Evolutionary conservation across 768 basidiomycete genomes (phyloP), one percentile per base, ranked within the genome.

Genomic region (Cytidiella melzeri): DNA sequence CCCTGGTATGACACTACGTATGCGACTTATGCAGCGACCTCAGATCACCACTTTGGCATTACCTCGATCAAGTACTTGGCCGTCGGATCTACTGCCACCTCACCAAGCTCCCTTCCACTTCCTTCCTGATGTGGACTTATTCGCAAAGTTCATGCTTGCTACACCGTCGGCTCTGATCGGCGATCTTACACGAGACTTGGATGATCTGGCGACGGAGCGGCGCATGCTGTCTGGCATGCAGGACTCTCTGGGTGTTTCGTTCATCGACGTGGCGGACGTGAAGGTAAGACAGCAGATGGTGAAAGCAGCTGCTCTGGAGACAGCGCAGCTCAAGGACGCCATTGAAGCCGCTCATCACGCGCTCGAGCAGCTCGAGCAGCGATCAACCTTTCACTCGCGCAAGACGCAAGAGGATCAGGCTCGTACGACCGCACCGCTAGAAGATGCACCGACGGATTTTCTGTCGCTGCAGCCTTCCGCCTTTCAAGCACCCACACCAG

Each of bases 41-140:
- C 90, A 90, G 61, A 92, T 95, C 58, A 93, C 93, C 3, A 97
- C 95, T 0, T 77, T 98, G 27, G 94, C 96, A 2, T 74, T 99
- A 5, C 96, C 96, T 34, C 84, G 92, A 20, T 94, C 95, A 1
- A 60, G 71, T 13, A 91, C 92, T 2, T 99, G 94, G 94, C 95
- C 92, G 1, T 95, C 92, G 1, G 92, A 95, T 52, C 76, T 94
- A 2, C 69, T 96, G 25, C 86, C 90, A 12, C 88, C 92, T 18
- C 91, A 94, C 56, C 86, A 93, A 60, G 90, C 92, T 0, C 95
- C 96, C 5, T 98, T 94, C 72, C 81, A 96, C 63, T 98, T 99
- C 71, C 74, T 95, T 19, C 96, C 94, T 0, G 92, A 97, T 60
- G 87, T 96, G 36, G 82, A 83, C 55, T 69, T 71, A 34, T 96